Evolutionary conservation across 169 alveolate species (phyloP), one percentile per base, ranked within the genome.

Genomic region (Neospora caninum): DNA sequence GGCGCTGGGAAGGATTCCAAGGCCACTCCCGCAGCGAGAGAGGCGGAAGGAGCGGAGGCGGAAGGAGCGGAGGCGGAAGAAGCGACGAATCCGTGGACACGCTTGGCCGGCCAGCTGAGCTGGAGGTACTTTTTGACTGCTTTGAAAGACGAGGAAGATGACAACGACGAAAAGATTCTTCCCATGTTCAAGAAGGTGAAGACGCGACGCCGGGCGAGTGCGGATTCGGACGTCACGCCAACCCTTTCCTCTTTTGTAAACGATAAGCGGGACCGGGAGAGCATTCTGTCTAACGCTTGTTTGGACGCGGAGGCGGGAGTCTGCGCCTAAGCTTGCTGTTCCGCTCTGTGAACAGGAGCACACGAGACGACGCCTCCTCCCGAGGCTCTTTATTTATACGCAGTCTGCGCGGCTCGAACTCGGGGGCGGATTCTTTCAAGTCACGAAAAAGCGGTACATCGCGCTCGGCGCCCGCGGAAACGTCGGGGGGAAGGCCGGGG

Each of bases 121-220:
- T 92, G 95, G 95, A 16, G 95, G 67, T 92, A 92, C 67, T 92
- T 92, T 54, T 39, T 92, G 22, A 67, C 39, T 10, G 88, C 95
- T 22, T 88, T 92, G 80, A 92, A 84, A 42, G 92, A 92, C 41
- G 95, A 92, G 22, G 95, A 89, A 0, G 95, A 92, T 27, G 95
- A 92, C 53, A 89, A 92, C 80, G 95, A 92, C 42, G 95, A 92
- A 43, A 89, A 84, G 64, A 92, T 92, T 43, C 80, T 92, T 6
- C 95, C 95, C 38, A 67, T 92, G 95, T 92, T 92, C 39, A 58
- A 84, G 49, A 82, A 82, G 89, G 89, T 67, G 58, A 9, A 16
- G 42, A n/a, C 43, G 42, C 84, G 84, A 22, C 34, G n/a, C 34
- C 73, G 73, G 73, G 31, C 34, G 73, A 64, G 34, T 27, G 73